A percentile compares a stretch with the other conserved stretches of the same genome.
phyloP scores from a whole-genome alignment of 352 stramenopile genomes.

The Phytophthora constricta region DNA sequence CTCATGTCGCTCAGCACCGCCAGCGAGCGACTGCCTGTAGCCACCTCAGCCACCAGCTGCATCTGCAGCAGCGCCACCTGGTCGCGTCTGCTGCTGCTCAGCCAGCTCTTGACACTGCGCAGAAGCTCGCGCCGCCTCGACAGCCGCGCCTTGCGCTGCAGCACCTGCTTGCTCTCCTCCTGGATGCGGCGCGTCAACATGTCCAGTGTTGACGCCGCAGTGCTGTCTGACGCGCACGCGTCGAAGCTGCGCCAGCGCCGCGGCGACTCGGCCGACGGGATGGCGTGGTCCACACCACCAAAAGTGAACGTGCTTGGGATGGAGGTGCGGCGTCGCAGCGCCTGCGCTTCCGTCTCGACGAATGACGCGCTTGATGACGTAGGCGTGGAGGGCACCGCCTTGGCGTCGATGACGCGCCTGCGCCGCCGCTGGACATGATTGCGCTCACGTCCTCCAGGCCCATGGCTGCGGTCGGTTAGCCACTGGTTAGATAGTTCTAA shows the following conservation, averaged over 20 bases:
- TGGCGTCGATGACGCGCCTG: conserved; percentile 26
- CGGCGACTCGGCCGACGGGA: conserved; percentile 20
- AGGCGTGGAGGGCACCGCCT: conserved; percentile 11
- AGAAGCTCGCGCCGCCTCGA: conserved; percentile 54
- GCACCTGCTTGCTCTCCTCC: conserved; percentile 50
- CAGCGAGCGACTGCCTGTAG: conserved; percentile 67
- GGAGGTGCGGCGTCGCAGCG: conserved; percentile 58
- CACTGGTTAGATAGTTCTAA: too few relatives aligned
- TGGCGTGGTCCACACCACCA: conserved; percentile 33
- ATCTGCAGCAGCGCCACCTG: conserved; percentile 72
- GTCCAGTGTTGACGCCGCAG: conserved; percentile 38
- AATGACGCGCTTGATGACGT: not conserved
- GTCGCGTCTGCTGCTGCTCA: conserved; percentile 57
- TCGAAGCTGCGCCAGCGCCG: conserved; percentile 76
- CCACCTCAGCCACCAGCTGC: conserved; percentile 73
- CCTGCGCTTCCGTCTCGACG: conserved; percentile 36
- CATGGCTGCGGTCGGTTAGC: too few relatives aligned
- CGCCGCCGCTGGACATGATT: not conserved
- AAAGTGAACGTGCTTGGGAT: conserved; percentile 71
- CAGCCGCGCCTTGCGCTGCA: conserved; percentile 49
- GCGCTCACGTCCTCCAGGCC: conserved; percentile 36
- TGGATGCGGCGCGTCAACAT: conserved; percentile 63
- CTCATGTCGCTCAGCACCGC: conserved; percentile 56
- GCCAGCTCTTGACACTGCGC: conserved; percentile 51
- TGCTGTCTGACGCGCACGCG: conserved; percentile 21